Base-by-base conservation (phyloP, 805 yeast genomes). In the Ogataea thermomethanolica region DNA sequence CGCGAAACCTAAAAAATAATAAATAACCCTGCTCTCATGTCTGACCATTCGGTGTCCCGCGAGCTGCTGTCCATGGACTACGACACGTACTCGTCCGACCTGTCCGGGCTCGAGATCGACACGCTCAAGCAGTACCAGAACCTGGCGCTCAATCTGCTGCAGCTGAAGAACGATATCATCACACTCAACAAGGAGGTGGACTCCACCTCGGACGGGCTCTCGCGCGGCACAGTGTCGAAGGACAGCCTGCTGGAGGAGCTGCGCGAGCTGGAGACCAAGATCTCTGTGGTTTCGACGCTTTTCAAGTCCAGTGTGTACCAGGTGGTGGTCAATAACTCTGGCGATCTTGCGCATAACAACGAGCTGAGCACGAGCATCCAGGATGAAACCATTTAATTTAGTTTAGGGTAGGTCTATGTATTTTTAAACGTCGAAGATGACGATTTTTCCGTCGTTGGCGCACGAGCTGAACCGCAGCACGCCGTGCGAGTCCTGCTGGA, bases 381-480 rank as follows among this genome's bases (percentile, higher is more conserved):
- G 41, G 48, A 41, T 31, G 36, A 29, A 29, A 42, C 39, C 25
- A 32, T 43, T 23, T 46, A 40, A 40, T 20, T 43, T 38, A 8
- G 21, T 29, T 17, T 17, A 17, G 20, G 20, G 20, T 17, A 17
- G 20, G 31, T 33, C 33, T 34, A 40, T 32, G 33, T 26, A 29
- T 15, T 28, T 28, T 39, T 40, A 50, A 38, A 73, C 71, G 37
- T 69, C 67, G 61, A 86, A 91, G 35, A 91, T 71, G 29, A 90
- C 98, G 37, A 91, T 76, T 59, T 84, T 84, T 39, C 99, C 98
- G 59, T 93, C 99, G 44, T 85, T 78, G 42, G 96, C 97, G 43
- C 88, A 79, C 11, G 89, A 70, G 9, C 87, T 79, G 47, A 81
- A 70, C 63, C 76, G 72, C 32, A 80, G 67, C 25, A 84, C 76